These are phyloP conservation scores for Cnidoscolus chayamansa DNA, from an alignment of 441 rosid species.

Conservation along the genomic window DNA sequence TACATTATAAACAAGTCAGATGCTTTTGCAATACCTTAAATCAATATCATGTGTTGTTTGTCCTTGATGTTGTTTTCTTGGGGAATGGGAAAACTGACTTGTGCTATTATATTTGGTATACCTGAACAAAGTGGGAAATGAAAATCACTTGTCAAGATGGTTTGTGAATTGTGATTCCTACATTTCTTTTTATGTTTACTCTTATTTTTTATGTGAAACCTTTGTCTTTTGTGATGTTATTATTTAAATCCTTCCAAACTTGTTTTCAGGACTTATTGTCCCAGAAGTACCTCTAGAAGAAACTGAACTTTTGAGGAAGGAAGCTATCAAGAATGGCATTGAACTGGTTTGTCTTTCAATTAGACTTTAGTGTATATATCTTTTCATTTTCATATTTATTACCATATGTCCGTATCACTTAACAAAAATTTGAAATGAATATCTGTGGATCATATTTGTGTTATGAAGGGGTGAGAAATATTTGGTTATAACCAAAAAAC, in stretches of 20 bases:
- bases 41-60: neutral
- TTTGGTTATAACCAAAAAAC: too few species aligned
- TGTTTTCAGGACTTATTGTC: constrained; percentile 76
- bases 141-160: neutral
- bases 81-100: neutral
- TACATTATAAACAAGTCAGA: neutral
- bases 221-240: neutral
- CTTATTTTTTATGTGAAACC: constrained; percentile 4
- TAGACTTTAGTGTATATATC: neutral
- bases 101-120: neutral
- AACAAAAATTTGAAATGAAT: neutral
- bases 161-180: neutral
- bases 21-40: neutral
- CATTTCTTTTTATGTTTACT: neutral
- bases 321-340: constrained; percentile 60
- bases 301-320: constrained; percentile 63
- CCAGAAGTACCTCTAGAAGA: constrained; percentile 95
- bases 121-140: constrained; percentile 3
- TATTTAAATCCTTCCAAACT: constrained; percentile 7
- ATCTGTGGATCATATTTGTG: neutral
- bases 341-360: constrained; percentile 51
- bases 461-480: neutral
- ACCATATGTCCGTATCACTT: neutral
- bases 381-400: neutral
- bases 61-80: neutral